Conservation (phyloP, 2,329 filamentous ascomycete genomes). For the Talaromyces verruculosus region DNA sequence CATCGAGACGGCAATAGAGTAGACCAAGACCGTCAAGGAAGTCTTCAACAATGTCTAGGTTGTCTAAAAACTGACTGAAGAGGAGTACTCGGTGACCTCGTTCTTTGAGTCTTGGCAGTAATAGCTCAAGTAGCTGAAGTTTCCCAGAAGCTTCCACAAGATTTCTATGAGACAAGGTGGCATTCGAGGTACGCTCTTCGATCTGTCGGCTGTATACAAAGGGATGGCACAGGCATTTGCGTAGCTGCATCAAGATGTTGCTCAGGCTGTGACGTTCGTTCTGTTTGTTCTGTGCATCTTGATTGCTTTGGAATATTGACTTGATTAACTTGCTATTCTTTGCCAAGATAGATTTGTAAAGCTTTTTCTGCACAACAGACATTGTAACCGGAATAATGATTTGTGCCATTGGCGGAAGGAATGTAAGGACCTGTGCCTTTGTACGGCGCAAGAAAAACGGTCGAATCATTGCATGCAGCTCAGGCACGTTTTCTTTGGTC, state of each 20-base stretch:
- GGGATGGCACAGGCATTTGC: constrained; percentile 92
- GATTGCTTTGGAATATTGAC: constrained; percentile 71
- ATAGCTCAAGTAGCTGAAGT: constrained; percentile 75
- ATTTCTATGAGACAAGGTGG: constrained; percentile 68
- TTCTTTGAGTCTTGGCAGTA: constrained; percentile 83
- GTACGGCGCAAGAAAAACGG: constrained; percentile 73
- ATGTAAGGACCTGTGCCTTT: constrained; percentile 85
- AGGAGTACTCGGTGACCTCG: constrained; percentile 87
- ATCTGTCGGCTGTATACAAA: constrained; percentile 91
- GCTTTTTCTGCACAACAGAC: constrained; percentile 87
- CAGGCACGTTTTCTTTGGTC: constrained; percentile 75
- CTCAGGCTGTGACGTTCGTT: constrained; percentile 77
- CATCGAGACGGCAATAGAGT: constrained; percentile 78
- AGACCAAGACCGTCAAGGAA: constrained; percentile 77
- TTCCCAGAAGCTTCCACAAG: constrained; percentile 91
- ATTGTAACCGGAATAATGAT: constrained; percentile 96
- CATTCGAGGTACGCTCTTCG: constrained; percentile 71
- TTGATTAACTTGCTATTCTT: constrained; percentile 88
- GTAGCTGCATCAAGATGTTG: constrained; percentile 93
- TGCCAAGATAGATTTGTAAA: constrained; percentile 89
- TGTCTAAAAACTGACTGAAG: constrained; percentile 89
- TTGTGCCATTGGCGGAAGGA: constrained; percentile 88
- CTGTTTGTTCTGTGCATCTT: constrained; percentile 58
- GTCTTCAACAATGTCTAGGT: constrained; percentile 88
- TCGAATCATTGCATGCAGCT: constrained; percentile 80